These are phyloP conservation scores for Cucurbita moschata DNA, from an alignment of 306 rosid genomes.

Conservation along the genomic window DNA sequence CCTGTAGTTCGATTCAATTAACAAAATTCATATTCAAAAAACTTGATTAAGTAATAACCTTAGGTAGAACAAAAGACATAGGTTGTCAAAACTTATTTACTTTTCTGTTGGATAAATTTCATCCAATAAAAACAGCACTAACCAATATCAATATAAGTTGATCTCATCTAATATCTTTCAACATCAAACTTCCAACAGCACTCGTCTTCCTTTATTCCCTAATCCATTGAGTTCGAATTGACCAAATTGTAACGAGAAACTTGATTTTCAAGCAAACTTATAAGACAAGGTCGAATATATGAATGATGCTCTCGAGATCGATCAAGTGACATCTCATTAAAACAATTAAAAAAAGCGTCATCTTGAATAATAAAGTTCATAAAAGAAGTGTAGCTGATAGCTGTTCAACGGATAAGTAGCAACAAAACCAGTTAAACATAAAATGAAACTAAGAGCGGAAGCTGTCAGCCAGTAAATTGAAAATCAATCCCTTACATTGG, in stretches of 20 bases:
- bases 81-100: neutral
- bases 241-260: neutral
- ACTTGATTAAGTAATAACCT: neutral
- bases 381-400: neutral
- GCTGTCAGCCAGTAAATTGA: neutral
- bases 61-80: neutral
- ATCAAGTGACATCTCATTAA: neutral
- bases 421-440: neutral
- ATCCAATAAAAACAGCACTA: neutral
- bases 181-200: too few species aligned
- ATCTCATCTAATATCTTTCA: neutral
- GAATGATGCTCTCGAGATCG: neutral
- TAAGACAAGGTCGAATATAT: neutral
- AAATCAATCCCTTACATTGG: constrained; percentile 44
- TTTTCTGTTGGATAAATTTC: neutral
- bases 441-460: neutral
- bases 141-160: neutral
- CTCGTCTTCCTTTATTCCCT: neutral
- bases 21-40: neutral
- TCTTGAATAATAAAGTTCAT: neutral
- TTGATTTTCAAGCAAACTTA: neutral
- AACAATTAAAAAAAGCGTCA: neutral
- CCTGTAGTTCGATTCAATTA: neutral
- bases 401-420: neutral
- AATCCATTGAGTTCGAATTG: neutral